Conservation (phyloP, 108 stramenopile genomes). For the Asterionellopsis glacialis region DNA sequence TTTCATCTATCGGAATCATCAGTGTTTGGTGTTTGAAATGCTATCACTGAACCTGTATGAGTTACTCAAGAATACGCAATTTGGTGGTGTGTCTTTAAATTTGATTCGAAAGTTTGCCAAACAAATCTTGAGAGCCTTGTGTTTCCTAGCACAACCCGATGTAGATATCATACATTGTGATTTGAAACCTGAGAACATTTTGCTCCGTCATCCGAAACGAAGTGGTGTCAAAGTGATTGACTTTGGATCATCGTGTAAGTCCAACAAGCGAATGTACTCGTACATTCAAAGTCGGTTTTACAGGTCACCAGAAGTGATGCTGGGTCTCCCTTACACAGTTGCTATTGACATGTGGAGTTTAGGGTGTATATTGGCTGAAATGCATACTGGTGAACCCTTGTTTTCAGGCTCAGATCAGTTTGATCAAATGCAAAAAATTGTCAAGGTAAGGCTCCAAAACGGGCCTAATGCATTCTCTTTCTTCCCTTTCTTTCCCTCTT, state of each 20-base stretch:
- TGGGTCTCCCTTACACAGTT: conserved; percentile 91
- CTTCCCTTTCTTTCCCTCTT: background rate
- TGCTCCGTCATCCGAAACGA: conserved; percentile 90
- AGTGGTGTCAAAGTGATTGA: conserved; percentile 97
- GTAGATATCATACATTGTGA: conserved; percentile 98
- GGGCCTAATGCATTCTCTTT: background rate
- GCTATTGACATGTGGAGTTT: conserved; percentile 99
- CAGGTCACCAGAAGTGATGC: conserved; percentile 96
- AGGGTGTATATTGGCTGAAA: conserved; percentile 98
- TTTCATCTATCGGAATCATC: conserved; percentile 93
- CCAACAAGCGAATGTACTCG: conserved; percentile 90
- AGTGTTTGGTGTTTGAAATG: conserved; percentile 97
- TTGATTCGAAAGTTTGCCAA: conserved; percentile 96
- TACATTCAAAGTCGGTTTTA: conserved; percentile 99
- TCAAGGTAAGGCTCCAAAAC: conserved; percentile 58
- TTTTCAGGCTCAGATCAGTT: conserved; percentile 96
- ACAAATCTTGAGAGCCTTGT: conserved; percentile 91
- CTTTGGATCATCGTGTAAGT: conserved; percentile 93
- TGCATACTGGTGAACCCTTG: conserved; percentile 97
- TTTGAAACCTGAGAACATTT: conserved; percentile 98
- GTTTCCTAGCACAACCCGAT: conserved; percentile 83
- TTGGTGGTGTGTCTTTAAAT: conserved; percentile 93
- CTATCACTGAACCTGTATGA: conserved; percentile 97
- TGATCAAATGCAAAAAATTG: conserved; percentile 96
- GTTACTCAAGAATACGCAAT: conserved; percentile 93